Evolutionary conservation across 345 rosid genomes (phyloP).

Genomic region (Bretschneidera sinensis): DNA sequence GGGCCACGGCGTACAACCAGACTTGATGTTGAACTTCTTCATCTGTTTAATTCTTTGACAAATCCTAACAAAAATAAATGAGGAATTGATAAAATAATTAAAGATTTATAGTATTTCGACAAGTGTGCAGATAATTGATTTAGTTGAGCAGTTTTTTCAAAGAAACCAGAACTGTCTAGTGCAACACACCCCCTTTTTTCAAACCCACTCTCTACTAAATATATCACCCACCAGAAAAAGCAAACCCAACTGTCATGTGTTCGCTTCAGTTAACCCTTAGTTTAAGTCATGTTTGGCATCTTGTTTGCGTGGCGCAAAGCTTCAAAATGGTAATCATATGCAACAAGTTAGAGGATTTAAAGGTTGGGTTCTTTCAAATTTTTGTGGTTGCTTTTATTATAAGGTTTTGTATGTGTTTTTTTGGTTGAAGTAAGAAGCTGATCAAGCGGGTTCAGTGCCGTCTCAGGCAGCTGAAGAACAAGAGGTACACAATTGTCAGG

Average conservation of each 20-base stretch:
- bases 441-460: conserved; percentile 56
- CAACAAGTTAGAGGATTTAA: not conserved
- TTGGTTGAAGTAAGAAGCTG: conserved; percentile 57
- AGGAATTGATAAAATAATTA: too few relatives aligned
- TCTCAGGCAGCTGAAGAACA: conserved; percentile 62
- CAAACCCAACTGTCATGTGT: conserved; percentile 16
- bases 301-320: conserved; percentile 76
- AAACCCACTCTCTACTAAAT: conserved; percentile 44
- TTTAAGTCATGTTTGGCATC: conserved; percentile 72
- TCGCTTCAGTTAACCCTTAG: conserved; percentile 1
- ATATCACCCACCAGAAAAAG: conserved; percentile 22
- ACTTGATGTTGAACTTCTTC: too few relatives aligned
- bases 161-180: conserved; percentile 15
- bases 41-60: too few relatives aligned
- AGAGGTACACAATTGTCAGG: conserved; percentile 51
- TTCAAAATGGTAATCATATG: conserved; percentile 53
- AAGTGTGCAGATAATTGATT: conserved; percentile 19
- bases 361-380: too few relatives aligned
- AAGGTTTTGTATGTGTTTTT: not conserved
- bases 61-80: too few relatives aligned
- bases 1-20: too few relatives aligned
- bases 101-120: conserved; percentile 2
- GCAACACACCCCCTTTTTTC: conserved; percentile 20
- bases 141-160: conserved; percentile 37
- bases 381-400: not conserved